phyloP scores from a whole-genome alignment of 2,329 filamentous ascomycete genomes.

The Arthrinium phaeospermum region DNA sequence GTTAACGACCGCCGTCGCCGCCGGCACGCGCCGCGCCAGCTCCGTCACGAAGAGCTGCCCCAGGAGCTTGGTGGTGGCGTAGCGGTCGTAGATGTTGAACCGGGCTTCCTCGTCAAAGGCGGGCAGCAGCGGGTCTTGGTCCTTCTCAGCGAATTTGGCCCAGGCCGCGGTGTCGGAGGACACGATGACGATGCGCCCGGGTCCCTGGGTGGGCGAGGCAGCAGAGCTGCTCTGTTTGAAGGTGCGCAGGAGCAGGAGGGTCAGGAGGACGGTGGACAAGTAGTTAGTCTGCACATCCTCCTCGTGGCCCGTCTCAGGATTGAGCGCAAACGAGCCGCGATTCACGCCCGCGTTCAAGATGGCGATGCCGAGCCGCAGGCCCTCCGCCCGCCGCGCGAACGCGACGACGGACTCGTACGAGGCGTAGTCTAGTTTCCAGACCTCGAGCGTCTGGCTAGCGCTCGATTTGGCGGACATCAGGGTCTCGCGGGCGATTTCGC shows the following conservation, averaged over 20 bases:
- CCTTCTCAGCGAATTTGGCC: slow-evolving; percentile 16
- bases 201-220: neutral
- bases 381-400: slow-evolving; percentile 42
- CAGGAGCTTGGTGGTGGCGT: slow-evolving; percentile 37
- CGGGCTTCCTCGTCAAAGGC: slow-evolving; percentile 1
- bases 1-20: slow-evolving; percentile 21
- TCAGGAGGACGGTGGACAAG: slow-evolving; percentile 54
- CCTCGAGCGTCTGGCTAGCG: slow-evolving; percentile 37
- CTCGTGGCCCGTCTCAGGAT: slow-evolving; percentile 42
- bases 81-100: slow-evolving; percentile 27
- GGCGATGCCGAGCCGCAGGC: slow-evolving; percentile 45
- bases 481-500: slow-evolving; percentile 22
- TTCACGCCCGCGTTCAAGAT: slow-evolving; percentile 41
- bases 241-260: slow-evolving; percentile 51
- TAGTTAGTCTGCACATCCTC: slow-evolving; percentile 56
- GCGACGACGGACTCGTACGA: slow-evolving; percentile 45
- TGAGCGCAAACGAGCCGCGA: slow-evolving; percentile 28
- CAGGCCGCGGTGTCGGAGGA: slow-evolving; percentile 30
- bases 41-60: slow-evolving; percentile 41
- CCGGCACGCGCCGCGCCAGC: slow-evolving; percentile 33
- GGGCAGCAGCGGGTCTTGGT: slow-evolving; percentile 24
- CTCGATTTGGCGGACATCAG: slow-evolving; percentile 19
- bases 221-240: neutral
- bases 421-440: slow-evolving; percentile 49
- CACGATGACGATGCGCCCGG: slow-evolving; percentile 28